phyloP scores from a whole-genome alignment of 2,329 filamentous ascomycete species.

The Fusarium buharicum region DNA sequence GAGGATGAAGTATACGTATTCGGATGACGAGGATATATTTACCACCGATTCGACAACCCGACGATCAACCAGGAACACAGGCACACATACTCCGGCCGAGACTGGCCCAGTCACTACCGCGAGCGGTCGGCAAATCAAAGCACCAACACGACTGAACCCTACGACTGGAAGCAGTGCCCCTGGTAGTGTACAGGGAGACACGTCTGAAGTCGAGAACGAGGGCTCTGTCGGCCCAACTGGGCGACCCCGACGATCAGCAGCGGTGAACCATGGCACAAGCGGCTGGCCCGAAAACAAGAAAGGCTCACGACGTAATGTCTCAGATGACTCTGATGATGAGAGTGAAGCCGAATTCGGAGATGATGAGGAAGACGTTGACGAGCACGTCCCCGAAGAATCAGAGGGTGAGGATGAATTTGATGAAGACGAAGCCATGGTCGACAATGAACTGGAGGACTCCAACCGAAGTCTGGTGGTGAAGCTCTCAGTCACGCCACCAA shows the following conservation, averaged over 20 bases:
- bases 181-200: constrained; percentile 59
- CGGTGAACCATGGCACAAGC: constrained; percentile 61
- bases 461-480: constrained; percentile 78
- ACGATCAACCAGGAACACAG: constrained; percentile 79
- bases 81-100: constrained; percentile 77
- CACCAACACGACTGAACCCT: constrained; percentile 73
- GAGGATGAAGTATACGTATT: constrained; percentile 95
- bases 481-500: constrained; percentile 64
- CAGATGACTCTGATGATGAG: constrained; percentile 71
- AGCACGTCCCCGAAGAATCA: constrained; percentile 69
- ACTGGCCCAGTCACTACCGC: constrained; percentile 74
- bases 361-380: constrained; percentile 76
- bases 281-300: constrained; percentile 54
- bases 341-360: constrained; percentile 80
- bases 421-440: constrained; percentile 65
- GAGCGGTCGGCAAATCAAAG: constrained; percentile 85
- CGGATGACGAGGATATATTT: constrained; percentile 83
- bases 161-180: constrained; percentile 63
- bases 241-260: constrained; percentile 62
- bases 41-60: constrained; percentile 72
- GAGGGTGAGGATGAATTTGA: constrained; percentile 70
- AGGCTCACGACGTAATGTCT: constrained; percentile 55
- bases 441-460: constrained; percentile 62
- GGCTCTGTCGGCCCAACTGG: constrained; percentile 57
- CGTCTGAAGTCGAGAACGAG: constrained; percentile 54